phyloP scores from a whole-genome alignment of 1,284 basidiomycete species.

The Ganoderma lingzhi region DNA sequence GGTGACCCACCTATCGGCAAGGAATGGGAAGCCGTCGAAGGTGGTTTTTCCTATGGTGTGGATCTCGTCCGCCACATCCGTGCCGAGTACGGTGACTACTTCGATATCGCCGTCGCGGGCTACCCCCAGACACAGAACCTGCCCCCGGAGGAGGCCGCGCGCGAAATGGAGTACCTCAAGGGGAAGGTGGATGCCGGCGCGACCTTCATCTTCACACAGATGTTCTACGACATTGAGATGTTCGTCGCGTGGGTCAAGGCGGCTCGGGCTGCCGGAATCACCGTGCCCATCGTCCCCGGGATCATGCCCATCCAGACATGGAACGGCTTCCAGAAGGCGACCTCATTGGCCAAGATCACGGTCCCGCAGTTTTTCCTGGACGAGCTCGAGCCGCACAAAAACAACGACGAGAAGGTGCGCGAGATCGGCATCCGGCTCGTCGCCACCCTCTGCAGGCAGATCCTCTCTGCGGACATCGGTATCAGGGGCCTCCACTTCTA shows the following conservation, averaged over 20 bases:
- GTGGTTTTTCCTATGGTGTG: slow-evolving; percentile 88
- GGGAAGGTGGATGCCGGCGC: slow-evolving; percentile 89
- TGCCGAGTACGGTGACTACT: slow-evolving; percentile 84
- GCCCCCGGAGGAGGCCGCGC: slow-evolving; percentile 76
- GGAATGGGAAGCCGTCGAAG: slow-evolving; percentile 91
- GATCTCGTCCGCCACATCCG: slow-evolving; percentile 93
- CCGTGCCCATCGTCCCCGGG: slow-evolving; percentile 93
- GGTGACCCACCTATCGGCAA: slow-evolving; percentile 93
- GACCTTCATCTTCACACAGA: slow-evolving; percentile 94
- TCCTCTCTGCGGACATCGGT: slow-evolving; percentile 81
- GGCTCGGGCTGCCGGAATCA: slow-evolving; percentile 88
- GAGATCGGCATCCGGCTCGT: slow-evolving; percentile 90
- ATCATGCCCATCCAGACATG: slow-evolving; percentile 99
- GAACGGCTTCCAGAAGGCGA: slow-evolving; percentile 95
- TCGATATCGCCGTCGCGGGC: slow-evolving; percentile 93
- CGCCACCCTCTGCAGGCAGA: slow-evolving; percentile 86
- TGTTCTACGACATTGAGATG: slow-evolving; percentile 92
- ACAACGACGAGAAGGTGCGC: slow-evolving; percentile 90
- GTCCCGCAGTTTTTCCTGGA: slow-evolving; percentile 88
- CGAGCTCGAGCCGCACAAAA: slow-evolving; percentile 89
- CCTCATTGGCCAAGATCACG: slow-evolving; percentile 84
- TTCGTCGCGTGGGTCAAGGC: slow-evolving; percentile 89
- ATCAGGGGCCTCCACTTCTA: slow-evolving; percentile 95
- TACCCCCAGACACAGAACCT: slow-evolving; percentile 82
- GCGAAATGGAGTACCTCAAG: slow-evolving; percentile 89